Evolutionary conservation across 257 asterid species (phyloP).

Genomic region (Ligustrum vulgare): DNA sequence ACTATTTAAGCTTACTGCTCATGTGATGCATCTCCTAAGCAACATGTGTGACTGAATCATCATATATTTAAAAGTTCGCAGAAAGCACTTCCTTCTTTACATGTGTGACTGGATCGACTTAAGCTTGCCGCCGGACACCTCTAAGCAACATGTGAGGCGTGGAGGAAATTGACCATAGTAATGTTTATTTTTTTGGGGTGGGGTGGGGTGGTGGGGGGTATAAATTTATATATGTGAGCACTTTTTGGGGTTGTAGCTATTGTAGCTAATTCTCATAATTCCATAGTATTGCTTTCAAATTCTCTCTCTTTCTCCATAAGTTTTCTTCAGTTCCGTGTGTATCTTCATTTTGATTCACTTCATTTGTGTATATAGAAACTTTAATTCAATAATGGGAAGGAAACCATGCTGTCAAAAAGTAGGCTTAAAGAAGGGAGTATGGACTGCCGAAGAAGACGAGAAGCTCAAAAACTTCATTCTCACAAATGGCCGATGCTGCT

Average conservation of each 20-base stretch:
- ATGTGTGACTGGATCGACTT: neutral
- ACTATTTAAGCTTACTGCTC: no score
- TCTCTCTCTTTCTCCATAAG: neutral
- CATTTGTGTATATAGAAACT: neutral
- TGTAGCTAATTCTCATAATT: no score
- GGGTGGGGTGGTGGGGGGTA: no score
- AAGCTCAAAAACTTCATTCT: constrained; percentile 79
- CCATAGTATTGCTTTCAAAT: neutral
- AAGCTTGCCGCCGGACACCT: neutral
- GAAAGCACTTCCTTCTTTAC: neutral
- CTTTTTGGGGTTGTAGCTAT: no score
- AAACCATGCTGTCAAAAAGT: constrained; percentile 94
- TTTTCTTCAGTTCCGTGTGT: neutral
- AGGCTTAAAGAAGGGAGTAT: constrained; percentile 93
- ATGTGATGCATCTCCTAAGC: neutral
- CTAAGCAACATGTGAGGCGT: neutral
- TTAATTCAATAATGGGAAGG: constrained; percentile 60
- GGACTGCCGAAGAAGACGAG: constrained; percentile 91
- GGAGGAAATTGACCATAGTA: neutral
- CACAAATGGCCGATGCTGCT: constrained; percentile 88
- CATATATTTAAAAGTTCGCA: neutral
- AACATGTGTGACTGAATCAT: neutral
- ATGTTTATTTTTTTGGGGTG: neutral
- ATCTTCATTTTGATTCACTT: constrained; percentile 3
- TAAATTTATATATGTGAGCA: no score